Evolutionary conservation across 2,329 filamentous ascomycete species (phyloP).

Genomic region (Phialophora chinensis): DNA sequence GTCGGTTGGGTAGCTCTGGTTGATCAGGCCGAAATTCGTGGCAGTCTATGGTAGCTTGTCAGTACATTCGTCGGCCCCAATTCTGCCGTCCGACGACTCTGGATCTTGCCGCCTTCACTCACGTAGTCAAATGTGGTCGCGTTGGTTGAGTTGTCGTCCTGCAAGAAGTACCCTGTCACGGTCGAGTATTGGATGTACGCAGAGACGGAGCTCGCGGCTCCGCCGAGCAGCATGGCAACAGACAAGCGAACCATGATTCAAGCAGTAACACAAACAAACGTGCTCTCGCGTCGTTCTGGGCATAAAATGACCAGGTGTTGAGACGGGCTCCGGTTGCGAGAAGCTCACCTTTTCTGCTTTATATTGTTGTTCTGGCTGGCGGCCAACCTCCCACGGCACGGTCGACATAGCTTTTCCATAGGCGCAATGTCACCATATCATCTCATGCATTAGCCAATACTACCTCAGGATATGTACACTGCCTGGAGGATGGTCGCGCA

Average conservation of each 20-base stretch:
- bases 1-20: slow-evolving; percentile 53
- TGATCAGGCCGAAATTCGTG: slow-evolving; percentile 58
- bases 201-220: slow-evolving; percentile 18
- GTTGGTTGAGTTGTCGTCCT: slow-evolving; percentile 58
- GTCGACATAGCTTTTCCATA: background rate
- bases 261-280: background rate
- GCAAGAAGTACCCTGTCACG: slow-evolving; percentile 57
- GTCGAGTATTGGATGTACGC: slow-evolving; percentile 45
- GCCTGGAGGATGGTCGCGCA: background rate
- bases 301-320: background rate
- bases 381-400: background rate
- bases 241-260: slow-evolving; percentile 25
- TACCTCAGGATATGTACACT: slow-evolving; percentile 4
- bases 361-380: background rate
- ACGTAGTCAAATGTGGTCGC: slow-evolving; percentile 57
- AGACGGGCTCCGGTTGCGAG: background rate
- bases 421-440: slow-evolving; percentile 1
- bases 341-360: background rate
- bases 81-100: background rate
- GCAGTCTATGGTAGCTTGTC: slow-evolving; percentile 42
- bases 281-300: background rate
- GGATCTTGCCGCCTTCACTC: slow-evolving; percentile 30
- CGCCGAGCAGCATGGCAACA: slow-evolving; percentile 19
- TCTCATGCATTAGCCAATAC: slow-evolving; percentile 15
- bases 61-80: background rate